phyloP scores from a whole-genome alignment of 768 basidiomycete species.

The Postia placenta region DNA sequence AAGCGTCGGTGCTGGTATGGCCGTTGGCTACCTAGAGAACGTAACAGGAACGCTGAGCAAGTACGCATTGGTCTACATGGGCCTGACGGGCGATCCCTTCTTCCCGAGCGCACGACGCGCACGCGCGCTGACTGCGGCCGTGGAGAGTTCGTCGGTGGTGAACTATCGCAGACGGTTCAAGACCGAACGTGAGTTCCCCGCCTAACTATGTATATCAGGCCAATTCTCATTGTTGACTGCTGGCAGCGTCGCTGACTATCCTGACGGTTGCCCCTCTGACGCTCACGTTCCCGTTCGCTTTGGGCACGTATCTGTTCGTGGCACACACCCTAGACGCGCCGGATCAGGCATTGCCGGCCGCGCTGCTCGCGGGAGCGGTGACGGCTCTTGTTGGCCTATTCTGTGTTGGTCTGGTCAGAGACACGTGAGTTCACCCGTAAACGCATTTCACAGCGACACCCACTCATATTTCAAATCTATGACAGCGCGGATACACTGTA shows the following conservation, averaged over 20 bases:
- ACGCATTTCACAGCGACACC: neutral
- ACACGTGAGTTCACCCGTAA: conserved; percentile 43
- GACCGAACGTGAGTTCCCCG: conserved; percentile 46
- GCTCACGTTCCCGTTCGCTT: conserved; percentile 74
- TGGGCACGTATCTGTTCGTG: conserved; percentile 84
- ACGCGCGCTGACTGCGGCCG: conserved; percentile 48
- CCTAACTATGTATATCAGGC: neutral
- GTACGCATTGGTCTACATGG: conserved; percentile 51
- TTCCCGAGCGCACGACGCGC: conserved; percentile 48
- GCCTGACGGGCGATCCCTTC: conserved; percentile 49
- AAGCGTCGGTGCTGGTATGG: conserved; percentile 29
- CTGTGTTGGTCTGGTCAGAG: conserved; percentile 75
- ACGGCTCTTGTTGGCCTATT: conserved; percentile 80
- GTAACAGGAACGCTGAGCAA: conserved; percentile 49
- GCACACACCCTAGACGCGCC: conserved; percentile 72
- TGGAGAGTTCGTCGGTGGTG: conserved; percentile 39
- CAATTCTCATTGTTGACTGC: neutral
- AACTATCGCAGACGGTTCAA: conserved; percentile 43
- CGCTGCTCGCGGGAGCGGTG: conserved; percentile 70
- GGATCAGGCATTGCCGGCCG: conserved; percentile 65
- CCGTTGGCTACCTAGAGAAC: conserved; percentile 38
- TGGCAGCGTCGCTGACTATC: conserved; percentile 57
- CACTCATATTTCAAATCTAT: neutral
- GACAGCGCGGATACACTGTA: conserved; percentile 58
- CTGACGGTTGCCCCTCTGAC: conserved; percentile 75